Evolutionary conservation across 495 filamentous ascomycete genomes (phyloP), one percentile per base, ranked within the genome.

Genomic region (Hypoxylon fragiforme): DNA sequence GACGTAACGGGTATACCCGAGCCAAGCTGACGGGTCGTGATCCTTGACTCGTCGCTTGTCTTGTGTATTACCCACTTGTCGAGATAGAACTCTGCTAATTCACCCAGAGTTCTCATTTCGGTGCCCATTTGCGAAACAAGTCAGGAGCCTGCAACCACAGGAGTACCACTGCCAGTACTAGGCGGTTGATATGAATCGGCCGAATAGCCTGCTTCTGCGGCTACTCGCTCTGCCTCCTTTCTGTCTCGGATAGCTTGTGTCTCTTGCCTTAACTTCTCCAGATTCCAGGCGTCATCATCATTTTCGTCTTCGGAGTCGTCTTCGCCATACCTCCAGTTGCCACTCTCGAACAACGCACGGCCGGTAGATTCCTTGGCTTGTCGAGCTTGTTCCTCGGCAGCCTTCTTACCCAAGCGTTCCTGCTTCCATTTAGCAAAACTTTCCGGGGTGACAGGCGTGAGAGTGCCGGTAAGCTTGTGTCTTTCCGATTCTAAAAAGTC

Each of bases 401-500:
- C 87, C 78, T 96, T 97, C 85, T 99, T 99, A 71, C 90, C 85
- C 62, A 97, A 69, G 36, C 94, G 86, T 38, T 91, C 86, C 73
- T 90, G 85, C 81, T 97, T 99, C 92, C 94, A 99, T 54, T 88
- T 88, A 43, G 89, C 89, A 67, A 99, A 99, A 1, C 82, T 81
- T 68, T 97, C 92, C 5, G 86, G 85, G 2, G 85, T 99, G 45
- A 99, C 94, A 14, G 95, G 95, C 16, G 94, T 99, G 45, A 96
- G 77, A 0, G 76, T 89, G 36, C 94, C 94, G 1, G 86, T 91
- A 39, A 99, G 81, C 67, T 96, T 96, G 65, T 95, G 91, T 56
- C 94, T 81, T 75, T 97, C 91, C 9, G 85, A 89, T 72, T 99
- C 94, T 31, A 99, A 75, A 79, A 94, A 99, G 70, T 99, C 94